These are phyloP conservation scores for Raffaelea ambrosiae DNA, from an alignment of 2,329 filamentous ascomycete species.

Conservation along the genomic window DNA sequence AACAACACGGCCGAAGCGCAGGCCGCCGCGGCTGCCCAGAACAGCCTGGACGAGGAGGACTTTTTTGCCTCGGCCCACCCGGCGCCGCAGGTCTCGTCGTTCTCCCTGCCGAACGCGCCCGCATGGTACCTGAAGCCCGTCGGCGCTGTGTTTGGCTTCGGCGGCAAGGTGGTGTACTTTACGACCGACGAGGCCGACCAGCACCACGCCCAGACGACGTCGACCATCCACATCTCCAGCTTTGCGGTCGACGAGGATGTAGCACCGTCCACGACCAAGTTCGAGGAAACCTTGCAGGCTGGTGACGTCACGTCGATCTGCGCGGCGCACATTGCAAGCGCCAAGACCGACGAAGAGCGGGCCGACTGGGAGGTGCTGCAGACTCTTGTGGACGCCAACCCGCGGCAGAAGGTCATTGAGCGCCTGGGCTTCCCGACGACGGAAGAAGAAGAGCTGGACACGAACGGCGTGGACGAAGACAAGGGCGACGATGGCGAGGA, in stretches of 20 bases:
- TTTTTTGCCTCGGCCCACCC: constrained; percentile 93
- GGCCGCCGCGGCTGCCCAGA: constrained; percentile 51
- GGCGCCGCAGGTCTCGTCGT: constrained; percentile 82
- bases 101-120: constrained; percentile 77
- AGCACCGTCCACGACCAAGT: constrained; percentile 74
- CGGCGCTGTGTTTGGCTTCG: constrained; percentile 89
- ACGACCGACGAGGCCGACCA: constrained; percentile 43
- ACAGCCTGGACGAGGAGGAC: constrained; percentile 77
- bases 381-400: constrained; percentile 75
- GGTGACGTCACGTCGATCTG: constrained; percentile 75
- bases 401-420: constrained; percentile 77
- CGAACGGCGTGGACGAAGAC: constrained; percentile 20
- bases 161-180: constrained; percentile 81
- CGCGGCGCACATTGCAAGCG: constrained; percentile 64
- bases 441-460: constrained; percentile 35
- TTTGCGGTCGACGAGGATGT: constrained; percentile 84
- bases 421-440: constrained; percentile 67
- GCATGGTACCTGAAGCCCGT: constrained; percentile 83
- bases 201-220: constrained; percentile 57
- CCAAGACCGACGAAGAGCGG: constrained; percentile 83
- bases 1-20: constrained; percentile 63
- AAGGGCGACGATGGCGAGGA: constrained; percentile 15
- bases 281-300: constrained; percentile 71
- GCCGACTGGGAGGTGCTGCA: constrained; percentile 94
- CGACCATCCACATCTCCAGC: constrained; percentile 75